Percentiles rank a stretch among this genome's conserved stretches.
Conservation (phyloP, 352 stramenopile species). For the Phytophthora nicotianae region DNA sequence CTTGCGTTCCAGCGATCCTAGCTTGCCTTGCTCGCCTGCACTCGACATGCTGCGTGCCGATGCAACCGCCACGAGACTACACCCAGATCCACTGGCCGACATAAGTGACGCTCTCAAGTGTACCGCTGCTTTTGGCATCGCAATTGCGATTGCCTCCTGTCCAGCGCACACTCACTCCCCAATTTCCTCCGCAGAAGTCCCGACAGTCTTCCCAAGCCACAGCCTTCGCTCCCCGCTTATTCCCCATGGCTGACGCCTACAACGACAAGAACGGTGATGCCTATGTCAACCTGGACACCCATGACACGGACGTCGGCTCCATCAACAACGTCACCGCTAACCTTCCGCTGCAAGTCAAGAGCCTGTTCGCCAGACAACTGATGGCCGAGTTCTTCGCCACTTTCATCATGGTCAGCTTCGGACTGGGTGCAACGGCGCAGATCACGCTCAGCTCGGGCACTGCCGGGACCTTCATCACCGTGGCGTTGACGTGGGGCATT, state of each 20-base stretch:
- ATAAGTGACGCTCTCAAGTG: background rate
- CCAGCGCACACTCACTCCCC: background rate
- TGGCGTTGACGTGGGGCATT: constrained; percentile 61
- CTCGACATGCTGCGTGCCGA: constrained; percentile 10
- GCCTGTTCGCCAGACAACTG: constrained; percentile 45
- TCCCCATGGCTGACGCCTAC: constrained; percentile 19
- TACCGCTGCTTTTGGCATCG: background rate
- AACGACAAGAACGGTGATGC: constrained; percentile 22
- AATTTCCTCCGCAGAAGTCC: constrained; percentile 8
- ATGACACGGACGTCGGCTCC: constrained; percentile 16
- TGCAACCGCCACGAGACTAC: constrained; percentile 6
- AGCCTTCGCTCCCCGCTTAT: constrained; percentile 2
- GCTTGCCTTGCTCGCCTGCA: background rate
- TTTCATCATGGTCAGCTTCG: constrained; percentile 58
- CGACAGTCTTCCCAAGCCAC: background rate
- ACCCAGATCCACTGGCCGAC: background rate
- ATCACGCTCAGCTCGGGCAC: constrained; percentile 40
- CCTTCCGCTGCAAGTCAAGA: constrained; percentile 32
- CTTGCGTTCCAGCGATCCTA: constrained; percentile 10
- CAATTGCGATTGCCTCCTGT: background rate
- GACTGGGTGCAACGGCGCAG: constrained; percentile 50
- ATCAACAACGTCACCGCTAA: constrained; percentile 10
- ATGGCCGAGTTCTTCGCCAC: constrained; percentile 61
- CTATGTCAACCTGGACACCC: constrained; percentile 26
- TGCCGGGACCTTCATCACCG: constrained; percentile 54